Conservation (phyloP, 257 asterid genomes). For the Solanum chmielewskii region DNA sequence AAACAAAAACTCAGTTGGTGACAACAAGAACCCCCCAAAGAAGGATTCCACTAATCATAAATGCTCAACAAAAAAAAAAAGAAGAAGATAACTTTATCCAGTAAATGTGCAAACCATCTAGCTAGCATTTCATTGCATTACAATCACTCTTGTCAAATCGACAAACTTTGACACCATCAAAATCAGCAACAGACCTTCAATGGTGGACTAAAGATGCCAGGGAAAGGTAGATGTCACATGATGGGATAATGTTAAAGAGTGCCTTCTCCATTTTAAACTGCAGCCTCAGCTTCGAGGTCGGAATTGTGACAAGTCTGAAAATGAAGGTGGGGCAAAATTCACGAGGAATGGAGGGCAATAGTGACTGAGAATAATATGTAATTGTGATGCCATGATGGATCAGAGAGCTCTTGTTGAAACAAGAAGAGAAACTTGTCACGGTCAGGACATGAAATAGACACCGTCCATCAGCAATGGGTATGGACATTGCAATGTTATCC, state of each 20-base stretch:
- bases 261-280: constrained; percentile 45
- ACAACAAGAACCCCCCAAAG: constrained; percentile 1
- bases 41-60: not conserved
- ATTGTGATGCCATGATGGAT: constrained; percentile 55
- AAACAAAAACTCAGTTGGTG: not conserved
- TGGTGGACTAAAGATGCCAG: constrained; percentile 52
- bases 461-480: constrained; percentile 49
- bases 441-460: constrained; percentile 52
- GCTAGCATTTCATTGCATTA: constrained; percentile 20
- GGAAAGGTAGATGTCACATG: constrained; percentile 51
- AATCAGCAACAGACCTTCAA: constrained; percentile 62
- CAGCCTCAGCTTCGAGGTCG: constrained; percentile 53
- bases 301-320: constrained; percentile 41
- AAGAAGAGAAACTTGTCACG: constrained; percentile 42
- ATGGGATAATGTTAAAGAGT: constrained; percentile 32
- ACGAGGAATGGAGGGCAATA: constrained; percentile 44
- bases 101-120: constrained; percentile 15
- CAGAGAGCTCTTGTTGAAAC: constrained; percentile 45
- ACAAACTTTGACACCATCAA: constrained; percentile 26
- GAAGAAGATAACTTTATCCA: constrained; percentile 1
- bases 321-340: constrained; percentile 49
- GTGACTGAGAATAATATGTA: constrained; percentile 40
- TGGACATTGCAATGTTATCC: constrained; percentile 48
- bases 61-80: not conserved
- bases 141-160: constrained; percentile 28